Percentiles rank a stretch among this genome's conserved stretches.
phyloP scores from a whole-genome alignment of 2,329 filamentous ascomycete genomes.

The Trichoderma endophyticum region DNA sequence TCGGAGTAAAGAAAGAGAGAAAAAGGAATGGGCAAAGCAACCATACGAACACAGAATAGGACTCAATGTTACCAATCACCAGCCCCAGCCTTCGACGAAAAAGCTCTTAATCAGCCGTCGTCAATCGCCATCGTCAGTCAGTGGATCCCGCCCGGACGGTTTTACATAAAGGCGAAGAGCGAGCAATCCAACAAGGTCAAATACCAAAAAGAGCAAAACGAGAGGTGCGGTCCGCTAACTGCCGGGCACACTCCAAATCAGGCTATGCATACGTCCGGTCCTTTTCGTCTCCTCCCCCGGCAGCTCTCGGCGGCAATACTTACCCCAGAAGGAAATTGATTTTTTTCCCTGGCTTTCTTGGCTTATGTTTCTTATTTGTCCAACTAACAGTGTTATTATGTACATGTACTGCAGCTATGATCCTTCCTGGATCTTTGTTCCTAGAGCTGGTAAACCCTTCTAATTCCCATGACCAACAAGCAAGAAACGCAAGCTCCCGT shows the following conservation, averaged over 20 bases:
- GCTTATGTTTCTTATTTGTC: neutral
- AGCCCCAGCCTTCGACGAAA: neutral
- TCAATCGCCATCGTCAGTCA: neutral
- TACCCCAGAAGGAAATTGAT: neutral
- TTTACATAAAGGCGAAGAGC: constrained; percentile 7
- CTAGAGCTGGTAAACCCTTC: neutral
- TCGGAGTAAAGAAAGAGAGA: neutral
- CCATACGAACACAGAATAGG: neutral
- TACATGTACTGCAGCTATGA: neutral
- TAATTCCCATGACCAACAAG: neutral
- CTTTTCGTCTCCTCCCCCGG: neutral
- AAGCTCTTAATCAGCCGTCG: neutral
- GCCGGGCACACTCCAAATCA: neutral
- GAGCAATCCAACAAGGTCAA: neutral
- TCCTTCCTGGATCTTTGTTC: neutral
- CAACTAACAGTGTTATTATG: neutral
- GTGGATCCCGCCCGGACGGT: neutral
- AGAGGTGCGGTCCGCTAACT: neutral
- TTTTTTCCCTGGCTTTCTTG: neutral
- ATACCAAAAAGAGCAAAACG: neutral
- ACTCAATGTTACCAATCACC: neutral
- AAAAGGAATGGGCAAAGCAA: neutral
- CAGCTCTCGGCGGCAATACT: neutral
- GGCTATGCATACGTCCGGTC: neutral
- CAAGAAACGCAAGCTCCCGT: neutral